Conservation (phyloP, 352 stramenopile species). For the Peronospora destructor region DNA sequence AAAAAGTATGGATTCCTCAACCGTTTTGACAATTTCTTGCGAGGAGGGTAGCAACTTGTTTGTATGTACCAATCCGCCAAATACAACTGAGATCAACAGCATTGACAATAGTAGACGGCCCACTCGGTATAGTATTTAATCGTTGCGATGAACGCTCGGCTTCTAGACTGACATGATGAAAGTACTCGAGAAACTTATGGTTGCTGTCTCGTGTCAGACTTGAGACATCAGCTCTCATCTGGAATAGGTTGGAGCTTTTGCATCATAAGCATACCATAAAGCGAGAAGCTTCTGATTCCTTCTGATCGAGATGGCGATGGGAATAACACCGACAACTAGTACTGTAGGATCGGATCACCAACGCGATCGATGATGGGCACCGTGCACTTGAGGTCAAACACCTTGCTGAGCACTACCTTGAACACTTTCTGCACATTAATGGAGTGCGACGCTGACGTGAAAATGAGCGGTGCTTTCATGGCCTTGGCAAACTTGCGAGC, state of each 20-base stretch:
- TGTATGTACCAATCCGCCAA: neutral
- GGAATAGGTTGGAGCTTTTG: neutral
- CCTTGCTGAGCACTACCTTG: conserved; percentile 91
- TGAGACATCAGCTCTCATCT: neutral
- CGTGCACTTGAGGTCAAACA: conserved; percentile 92
- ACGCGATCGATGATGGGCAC: conserved; percentile 89
- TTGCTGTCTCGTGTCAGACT: conserved; percentile 2
- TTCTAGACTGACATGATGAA: conserved; percentile 1
- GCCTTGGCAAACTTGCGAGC: conserved; percentile 91
- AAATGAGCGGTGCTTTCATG: conserved; percentile 93
- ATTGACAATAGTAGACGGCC: neutral
- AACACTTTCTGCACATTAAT: conserved; percentile 96
- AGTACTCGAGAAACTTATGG: conserved; percentile 3
- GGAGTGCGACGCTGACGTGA: conserved; percentile 89
- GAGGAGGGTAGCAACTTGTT: neutral
- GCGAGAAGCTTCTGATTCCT: conserved; percentile 7
- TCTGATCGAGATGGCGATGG: conserved; percentile 6
- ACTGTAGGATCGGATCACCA: conserved; percentile 89
- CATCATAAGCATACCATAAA: neutral
- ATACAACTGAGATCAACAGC: neutral
- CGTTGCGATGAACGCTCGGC: conserved; percentile 2
- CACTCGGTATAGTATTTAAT: conserved; percentile 6
- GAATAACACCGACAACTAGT: conserved; percentile 32
- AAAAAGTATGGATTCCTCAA: conserved; percentile 12
- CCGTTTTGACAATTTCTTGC: conserved; percentile 9